A percentile compares a stretch with the other conserved stretches of the same genome.
These are phyloP conservation scores for Melastoma candidum DNA, from an alignment of 441 rosid species.

Conservation along the genomic window DNA sequence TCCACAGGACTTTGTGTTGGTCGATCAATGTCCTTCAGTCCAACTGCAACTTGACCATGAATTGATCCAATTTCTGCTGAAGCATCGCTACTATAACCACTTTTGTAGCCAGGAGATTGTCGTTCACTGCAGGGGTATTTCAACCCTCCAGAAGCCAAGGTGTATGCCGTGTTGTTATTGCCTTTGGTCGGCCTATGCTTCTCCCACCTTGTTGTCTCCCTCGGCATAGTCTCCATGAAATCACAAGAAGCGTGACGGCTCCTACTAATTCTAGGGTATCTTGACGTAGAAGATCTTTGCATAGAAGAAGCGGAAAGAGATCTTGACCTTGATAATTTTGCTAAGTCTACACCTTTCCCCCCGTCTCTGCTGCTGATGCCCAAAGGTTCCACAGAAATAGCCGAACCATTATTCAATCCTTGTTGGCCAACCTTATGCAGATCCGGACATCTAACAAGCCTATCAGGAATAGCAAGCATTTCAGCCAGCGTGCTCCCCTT, in stretches of 20 bases:
- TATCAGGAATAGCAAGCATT: conserved; percentile 78
- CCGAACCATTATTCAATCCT: conserved; percentile 24
- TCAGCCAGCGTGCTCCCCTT: conserved; percentile 78
- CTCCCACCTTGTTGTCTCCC: conserved; percentile 31
- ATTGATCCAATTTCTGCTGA: conserved; percentile 36
- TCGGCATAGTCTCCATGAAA: conserved; percentile 38
- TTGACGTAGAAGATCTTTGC: conserved; percentile 23
- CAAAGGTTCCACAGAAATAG: conserved; percentile 44
- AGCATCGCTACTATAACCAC: conserved; percentile 23
- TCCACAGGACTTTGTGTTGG: conserved; percentile 27
- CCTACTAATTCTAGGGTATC: conserved; percentile 31
- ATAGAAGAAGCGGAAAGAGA: conserved; percentile 55
- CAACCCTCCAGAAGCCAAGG: conserved; percentile 29
- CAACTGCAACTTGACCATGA: conserved; percentile 23
- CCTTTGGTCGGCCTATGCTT: conserved; percentile 36
- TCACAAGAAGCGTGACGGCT: conserved; percentile 23
- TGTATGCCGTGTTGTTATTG: conserved; percentile 27
- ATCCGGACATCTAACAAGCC: conserved; percentile 36
- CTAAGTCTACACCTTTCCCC: conserved; percentile 56
- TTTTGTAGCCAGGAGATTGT: conserved; percentile 19
- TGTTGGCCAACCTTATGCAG: conserved; percentile 23
- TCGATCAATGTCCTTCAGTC: conserved; percentile 19
- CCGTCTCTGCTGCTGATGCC: conserved; percentile 97
- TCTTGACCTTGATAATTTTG: conserved; percentile 47
- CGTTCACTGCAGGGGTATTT: conserved; percentile 29